Percentiles rank a stretch among this genome's conserved stretches.
Evolutionary conservation across 208 protist genomes (phyloP).

Genomic region (Wallacemonas sp.): DNA sequence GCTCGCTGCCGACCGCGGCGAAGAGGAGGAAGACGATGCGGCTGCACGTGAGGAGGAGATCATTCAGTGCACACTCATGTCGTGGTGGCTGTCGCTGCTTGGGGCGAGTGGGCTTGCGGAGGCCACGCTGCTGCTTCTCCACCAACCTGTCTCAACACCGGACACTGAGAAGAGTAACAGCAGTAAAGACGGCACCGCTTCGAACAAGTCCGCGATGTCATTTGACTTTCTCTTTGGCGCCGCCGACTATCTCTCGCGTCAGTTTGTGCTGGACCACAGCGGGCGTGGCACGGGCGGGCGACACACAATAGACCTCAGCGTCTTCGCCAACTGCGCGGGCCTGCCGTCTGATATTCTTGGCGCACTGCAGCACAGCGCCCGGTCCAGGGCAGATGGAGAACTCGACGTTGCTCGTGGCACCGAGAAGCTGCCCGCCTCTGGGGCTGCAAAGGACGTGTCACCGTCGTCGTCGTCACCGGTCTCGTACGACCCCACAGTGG

Average conservation of each 20-base stretch:
- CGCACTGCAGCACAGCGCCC: neutral
- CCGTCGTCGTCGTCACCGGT: neutral
- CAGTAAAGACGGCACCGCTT: too few relatives aligned
- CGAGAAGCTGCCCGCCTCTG: constrained; percentile 13
- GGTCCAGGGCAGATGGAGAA: neutral
- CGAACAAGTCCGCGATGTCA: neutral
- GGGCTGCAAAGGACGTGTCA: neutral
- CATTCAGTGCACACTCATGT: constrained; percentile 2
- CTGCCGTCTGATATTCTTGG: constrained; percentile 6
- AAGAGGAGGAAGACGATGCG: neutral
- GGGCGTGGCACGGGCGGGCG: neutral
- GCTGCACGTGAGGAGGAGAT: neutral
- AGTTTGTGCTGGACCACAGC: constrained; percentile 8
- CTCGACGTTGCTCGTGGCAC: too few relatives aligned
- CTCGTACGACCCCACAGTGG: constrained; percentile 3
- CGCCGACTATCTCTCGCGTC: constrained; percentile 10
- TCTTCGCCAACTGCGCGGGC: neutral
- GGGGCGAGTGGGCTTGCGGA: constrained; percentile 17
- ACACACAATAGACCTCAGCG: neutral
- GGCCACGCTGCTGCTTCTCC: constrained; percentile 10
- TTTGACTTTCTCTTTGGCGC: constrained; percentile 12
- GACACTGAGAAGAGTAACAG: too few relatives aligned
- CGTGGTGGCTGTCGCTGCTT: constrained; percentile 23
- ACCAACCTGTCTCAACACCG: neutral
- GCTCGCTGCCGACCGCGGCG: too few relatives aligned